Evolutionary conservation across 805 yeast species (phyloP).

Genomic region (Saccharomycopsis javanensis): DNA sequence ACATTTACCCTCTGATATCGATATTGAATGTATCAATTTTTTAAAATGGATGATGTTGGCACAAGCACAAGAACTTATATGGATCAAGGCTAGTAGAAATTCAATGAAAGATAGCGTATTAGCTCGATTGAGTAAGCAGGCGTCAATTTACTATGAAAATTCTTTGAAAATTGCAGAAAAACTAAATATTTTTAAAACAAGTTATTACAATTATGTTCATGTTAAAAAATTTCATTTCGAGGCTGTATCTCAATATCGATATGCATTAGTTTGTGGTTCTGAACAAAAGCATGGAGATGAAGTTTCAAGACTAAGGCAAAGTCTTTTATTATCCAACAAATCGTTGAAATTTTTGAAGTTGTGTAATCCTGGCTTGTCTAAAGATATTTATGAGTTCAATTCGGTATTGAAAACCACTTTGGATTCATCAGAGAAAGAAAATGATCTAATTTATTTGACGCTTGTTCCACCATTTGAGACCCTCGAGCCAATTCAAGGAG

Average conservation of each 20-base stretch:
- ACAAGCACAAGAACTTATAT: slow-evolving; percentile 80
- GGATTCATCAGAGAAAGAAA: slow-evolving; percentile 59
- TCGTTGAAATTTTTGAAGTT: slow-evolving; percentile 34
- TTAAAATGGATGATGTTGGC: slow-evolving; percentile 53
- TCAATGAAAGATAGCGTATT: slow-evolving; percentile 49
- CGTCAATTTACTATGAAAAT: slow-evolving; percentile 43
- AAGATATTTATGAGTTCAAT: slow-evolving; percentile 44
- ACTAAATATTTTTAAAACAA: slow-evolving; percentile 32
- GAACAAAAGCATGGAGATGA: slow-evolving; percentile 59
- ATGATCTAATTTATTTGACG: slow-evolving; percentile 68
- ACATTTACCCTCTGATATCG: slow-evolving; percentile 22
- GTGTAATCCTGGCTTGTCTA: slow-evolving; percentile 22
- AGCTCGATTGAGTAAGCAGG: slow-evolving; percentile 56
- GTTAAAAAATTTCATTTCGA: slow-evolving; percentile 56
- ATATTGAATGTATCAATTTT: slow-evolving; percentile 38
- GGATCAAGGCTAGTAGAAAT: slow-evolving; percentile 57
- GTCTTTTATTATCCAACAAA: slow-evolving; percentile 29
- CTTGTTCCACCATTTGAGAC: slow-evolving; percentile 41
- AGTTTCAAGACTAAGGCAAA: slow-evolving; percentile 45
- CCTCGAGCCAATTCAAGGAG: slow-evolving; percentile 36
- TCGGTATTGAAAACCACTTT: slow-evolving; percentile 36
- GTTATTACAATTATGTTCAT: slow-evolving; percentile 54
- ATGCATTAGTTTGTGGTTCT: slow-evolving; percentile 40
- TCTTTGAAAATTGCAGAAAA: slow-evolving; percentile 37
- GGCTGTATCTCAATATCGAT: slow-evolving; percentile 62